These are phyloP conservation scores for Penicillium vulpinum DNA, from an alignment of 2,329 filamentous ascomycete genomes.

Conservation along the genomic window DNA sequence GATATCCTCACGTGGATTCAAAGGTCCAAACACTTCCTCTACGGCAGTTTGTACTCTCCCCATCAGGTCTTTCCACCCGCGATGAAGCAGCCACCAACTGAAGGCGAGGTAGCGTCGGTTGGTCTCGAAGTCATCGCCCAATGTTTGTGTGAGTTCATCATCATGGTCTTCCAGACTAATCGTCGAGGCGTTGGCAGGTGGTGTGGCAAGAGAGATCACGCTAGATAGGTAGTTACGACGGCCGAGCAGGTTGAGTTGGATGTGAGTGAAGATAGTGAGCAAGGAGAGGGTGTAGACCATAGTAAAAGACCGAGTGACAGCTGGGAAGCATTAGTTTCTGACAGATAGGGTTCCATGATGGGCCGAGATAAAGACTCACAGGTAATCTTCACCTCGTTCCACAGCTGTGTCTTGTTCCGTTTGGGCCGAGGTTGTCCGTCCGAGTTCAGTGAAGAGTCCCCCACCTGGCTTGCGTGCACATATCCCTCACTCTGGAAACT, in stretches of 20 bases:
- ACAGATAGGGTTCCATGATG: neutral
- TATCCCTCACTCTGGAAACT: conserved; percentile 81
- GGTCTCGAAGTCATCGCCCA: conserved; percentile 92
- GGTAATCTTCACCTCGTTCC: conserved; percentile 96
- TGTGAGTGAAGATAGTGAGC: conserved; percentile 85
- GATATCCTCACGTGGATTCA: conserved; percentile 87
- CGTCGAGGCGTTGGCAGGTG: conserved; percentile 65
- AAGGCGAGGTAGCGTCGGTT: conserved; percentile 94
- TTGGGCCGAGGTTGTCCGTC: conserved; percentile 57
- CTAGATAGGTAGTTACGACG: conserved; percentile 94
- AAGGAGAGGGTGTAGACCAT: conserved; percentile 88
- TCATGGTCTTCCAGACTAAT: conserved; percentile 94
- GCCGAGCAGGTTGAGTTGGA: conserved; percentile 95
- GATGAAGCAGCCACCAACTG: conserved; percentile 96
- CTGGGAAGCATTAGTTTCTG: conserved; percentile 46
- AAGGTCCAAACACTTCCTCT: conserved; percentile 79
- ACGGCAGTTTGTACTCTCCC: conserved; percentile 81
- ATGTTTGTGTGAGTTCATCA: conserved; percentile 80
- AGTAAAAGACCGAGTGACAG: conserved; percentile 86
- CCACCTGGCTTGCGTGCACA: conserved; percentile 76
- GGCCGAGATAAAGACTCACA: conserved; percentile 55
- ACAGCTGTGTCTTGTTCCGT: conserved; percentile 88
- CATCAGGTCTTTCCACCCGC: conserved; percentile 82
- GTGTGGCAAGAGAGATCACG: conserved; percentile 85
- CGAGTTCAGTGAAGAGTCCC: conserved; percentile 50